Base-by-base conservation (phyloP, 306 rosid species). In the Cucurbita maxima region DNA sequence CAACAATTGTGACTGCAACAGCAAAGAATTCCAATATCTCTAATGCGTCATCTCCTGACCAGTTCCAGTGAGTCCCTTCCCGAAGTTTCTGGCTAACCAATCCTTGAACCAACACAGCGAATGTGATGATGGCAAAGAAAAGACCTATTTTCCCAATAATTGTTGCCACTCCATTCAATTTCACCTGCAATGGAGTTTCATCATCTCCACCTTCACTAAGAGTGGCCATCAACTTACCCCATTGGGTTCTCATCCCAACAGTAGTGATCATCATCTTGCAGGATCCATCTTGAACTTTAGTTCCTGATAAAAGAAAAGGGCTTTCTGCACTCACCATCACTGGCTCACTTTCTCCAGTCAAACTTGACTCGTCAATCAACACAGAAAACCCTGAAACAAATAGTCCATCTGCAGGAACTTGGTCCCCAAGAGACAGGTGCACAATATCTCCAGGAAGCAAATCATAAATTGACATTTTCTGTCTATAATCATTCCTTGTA, bases 211-310 rank as follows among this genome's bases (percentile, higher is more conserved):
- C 97, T 85, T 94, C 96, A 76, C 90, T 86, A 38, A 94, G 96
- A 64, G 99, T 94, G 34, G 95, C 99, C 92, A 90, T 91, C 83
- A 94, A 75, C 77, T 94, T 94, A 11, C 99, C 99, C 99, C 99
- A 94, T 76, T 94, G 97, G 73, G 99, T 94, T 84, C 91, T 87
- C 99, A 94, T 94, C 71, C 99, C 99, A 7, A 90, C 99, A 11
- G 90, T 89, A 50, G 97, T 94, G 16, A 94, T 77, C 86, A 94
- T 60, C 99, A 94, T 89, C 87, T 87, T 89, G 83, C 96, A 88
- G 20, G 96, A 89, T 79, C 96, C 99, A 80, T 91, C 97, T 87
- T 88, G 97, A 71, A 94, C 92, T 80, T 89, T 94, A 25, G 99
- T 94, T 60, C 99, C 96, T 5, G 97, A 94, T 15, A 94, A 96